Evolutionary conservation across 73 alveolate genomes (phyloP), one percentile per base, ranked within the genome.

Genomic region (Paramecium biaurelia): DNA sequence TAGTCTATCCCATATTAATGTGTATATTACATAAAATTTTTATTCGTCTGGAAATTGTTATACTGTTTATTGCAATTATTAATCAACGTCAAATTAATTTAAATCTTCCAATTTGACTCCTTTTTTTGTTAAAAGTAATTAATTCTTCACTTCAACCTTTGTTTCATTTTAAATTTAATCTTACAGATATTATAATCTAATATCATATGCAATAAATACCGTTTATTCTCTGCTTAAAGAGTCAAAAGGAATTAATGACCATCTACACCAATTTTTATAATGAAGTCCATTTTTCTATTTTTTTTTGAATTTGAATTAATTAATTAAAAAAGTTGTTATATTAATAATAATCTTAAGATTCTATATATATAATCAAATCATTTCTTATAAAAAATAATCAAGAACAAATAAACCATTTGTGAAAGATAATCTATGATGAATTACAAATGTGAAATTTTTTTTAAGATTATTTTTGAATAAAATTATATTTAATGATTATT

Each of bases 281-380:
- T 47, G 90, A 79, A 79, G 76, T 79, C 90, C 90, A 79, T 79
- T 53, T n/a, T 53, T 53, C 30, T 53, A 53, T 53, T 53, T 53
- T 45, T 41, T 43, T 43, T 79, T 79, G 74, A 79, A 43, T 79
- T 79, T 79, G 90, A 79, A 79, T 28, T 72, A 28, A 28, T 28
- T 72, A 34, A 35, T 35, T 32, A 72, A 35, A 72, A 72, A 11
- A 5, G 86, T 72, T 63, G 84, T 63, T 53, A 53, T n/a, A 53
- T 18, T 18, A n/a, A 53, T 53, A 53, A 53, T 53, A 15, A 15
- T 53, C 47, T 6, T 38, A 47, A 47, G 58, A 12, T 12, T 47
- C 58, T 47, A 47, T 47, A 47, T 47, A 47, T 2, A 3, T 47
- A 47, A 47, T 47, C 58, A 5, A 12, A 47, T 24, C 21, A 47